Evolutionary conservation across 495 filamentous ascomycete species (phyloP), one percentile per base, ranked within the genome.

Genomic region (Tricharina praecox): DNA sequence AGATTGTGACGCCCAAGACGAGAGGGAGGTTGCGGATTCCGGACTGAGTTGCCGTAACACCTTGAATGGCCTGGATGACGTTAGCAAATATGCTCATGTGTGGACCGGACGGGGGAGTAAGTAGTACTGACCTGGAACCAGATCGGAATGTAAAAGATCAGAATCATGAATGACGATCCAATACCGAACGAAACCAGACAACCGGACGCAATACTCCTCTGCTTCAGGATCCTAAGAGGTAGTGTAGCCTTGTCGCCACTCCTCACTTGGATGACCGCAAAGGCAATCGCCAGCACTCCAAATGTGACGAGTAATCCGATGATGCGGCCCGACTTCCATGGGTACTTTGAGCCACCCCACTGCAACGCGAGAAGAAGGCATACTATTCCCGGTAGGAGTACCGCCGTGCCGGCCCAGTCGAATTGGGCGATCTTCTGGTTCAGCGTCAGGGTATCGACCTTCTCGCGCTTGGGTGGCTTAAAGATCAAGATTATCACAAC

Each of bases 11-110:
- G 2, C 63, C 58, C 16, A 88, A 67, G 16, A 93, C 72, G 62
- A 82, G 68, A 0, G 85, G 85, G 9, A 93, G 64, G 50, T 77
- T 82, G 62, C 75, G 74, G 59, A 92, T 79, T 18, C 86, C 86
- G 0, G 80, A 85, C 28, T 73, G 65, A 10, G 76, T 72, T 10
- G 85, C 79, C 0, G 67, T 67, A 0, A 72, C 74, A 40, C 70
- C 73, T 59, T 86, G 79, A 61, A 93, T 76, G 4, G 82, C 75
- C 39, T 43, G 36, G 28, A 32, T 13, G 5, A 13, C 13, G 28
- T 32, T 32, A 32, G 28, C 28, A 5, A 32, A 32, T n/a, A n/a
- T n/a, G n/a, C n/a, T n/a, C n/a, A n/a, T n/a, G n/a, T n/a, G n/a
- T n/a, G 28, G 28, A 32, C 7, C 13, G 13, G 13, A 32, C 5